Evolutionary conservation across 345 rosid genomes (phyloP).

Genomic region (Populus pruinosa): DNA sequence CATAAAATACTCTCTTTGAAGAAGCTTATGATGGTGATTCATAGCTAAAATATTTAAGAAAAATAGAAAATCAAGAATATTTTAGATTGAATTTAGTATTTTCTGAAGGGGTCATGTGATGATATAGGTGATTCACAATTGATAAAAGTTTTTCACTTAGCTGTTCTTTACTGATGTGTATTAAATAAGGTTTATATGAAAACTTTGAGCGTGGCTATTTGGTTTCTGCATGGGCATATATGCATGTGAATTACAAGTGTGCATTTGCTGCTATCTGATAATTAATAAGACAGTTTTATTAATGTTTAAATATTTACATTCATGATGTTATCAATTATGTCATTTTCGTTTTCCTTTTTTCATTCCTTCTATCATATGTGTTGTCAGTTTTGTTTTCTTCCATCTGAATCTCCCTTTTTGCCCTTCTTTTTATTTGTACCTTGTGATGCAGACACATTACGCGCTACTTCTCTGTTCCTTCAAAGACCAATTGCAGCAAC

Average conservation of each 20-base stretch:
- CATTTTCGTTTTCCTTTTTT: background rate
- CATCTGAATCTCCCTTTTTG: background rate
- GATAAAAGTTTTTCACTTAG: background rate
- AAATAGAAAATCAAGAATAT: background rate
- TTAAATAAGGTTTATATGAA: background rate
- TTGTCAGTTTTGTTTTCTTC: background rate
- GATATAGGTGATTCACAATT: background rate
- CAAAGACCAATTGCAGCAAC: conserved; percentile 84
- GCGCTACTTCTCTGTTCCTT: conserved; percentile 66
- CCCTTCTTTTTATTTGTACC: conserved; percentile 1
- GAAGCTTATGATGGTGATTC: background rate
- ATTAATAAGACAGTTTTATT: background rate
- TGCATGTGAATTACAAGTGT: background rate
- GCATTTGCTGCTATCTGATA: background rate
- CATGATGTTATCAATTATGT: background rate
- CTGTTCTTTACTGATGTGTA: background rate
- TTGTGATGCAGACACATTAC: conserved; percentile 65
- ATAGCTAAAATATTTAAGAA: background rate
- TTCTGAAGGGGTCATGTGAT: background rate
- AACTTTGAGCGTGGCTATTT: background rate
- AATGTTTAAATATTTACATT: background rate
- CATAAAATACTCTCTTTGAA: background rate
- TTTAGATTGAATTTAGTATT: background rate
- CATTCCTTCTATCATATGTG: background rate
- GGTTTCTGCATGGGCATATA: background rate